These are phyloP conservation scores for Penicillium nucicola DNA, from an alignment of 495 filamentous ascomycete species.

Conservation along the genomic window DNA sequence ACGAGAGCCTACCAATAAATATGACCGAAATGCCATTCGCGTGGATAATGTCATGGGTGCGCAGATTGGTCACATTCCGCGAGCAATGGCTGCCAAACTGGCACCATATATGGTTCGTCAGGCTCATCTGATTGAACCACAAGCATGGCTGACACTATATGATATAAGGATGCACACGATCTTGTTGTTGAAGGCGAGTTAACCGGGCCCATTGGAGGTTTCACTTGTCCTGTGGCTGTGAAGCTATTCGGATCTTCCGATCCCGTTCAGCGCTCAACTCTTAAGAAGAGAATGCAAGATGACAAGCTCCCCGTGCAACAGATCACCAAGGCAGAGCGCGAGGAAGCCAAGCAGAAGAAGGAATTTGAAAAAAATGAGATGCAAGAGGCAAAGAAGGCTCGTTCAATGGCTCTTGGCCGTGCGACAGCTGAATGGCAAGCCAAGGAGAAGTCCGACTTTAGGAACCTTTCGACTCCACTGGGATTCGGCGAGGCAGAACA, in stretches of 20 bases:
- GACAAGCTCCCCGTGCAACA: slow-evolving; percentile 55
- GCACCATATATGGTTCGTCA: slow-evolving; percentile 63
- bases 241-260: slow-evolving; percentile 65
- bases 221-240: slow-evolving; percentile 68
- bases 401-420: slow-evolving; percentile 39
- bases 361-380: slow-evolving; percentile 42
- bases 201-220: slow-evolving; percentile 58
- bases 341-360: slow-evolving; percentile 27
- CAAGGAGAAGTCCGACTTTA: slow-evolving; percentile 23
- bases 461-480: slow-evolving; percentile 30
- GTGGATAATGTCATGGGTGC: slow-evolving; percentile 73
- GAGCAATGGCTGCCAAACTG: slow-evolving; percentile 61
- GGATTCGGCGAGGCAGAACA: slow-evolving; percentile 12
- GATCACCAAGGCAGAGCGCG: slow-evolving; percentile 33
- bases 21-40: slow-evolving; percentile 76
- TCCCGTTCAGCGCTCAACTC: slow-evolving; percentile 37
- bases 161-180: slow-evolving; percentile 41
- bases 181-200: slow-evolving; percentile 65
- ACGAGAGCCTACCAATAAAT: slow-evolving; percentile 70
- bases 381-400: slow-evolving; percentile 47
- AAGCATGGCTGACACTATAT: slow-evolving; percentile 18
- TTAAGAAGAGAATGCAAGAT: slow-evolving; percentile 59
- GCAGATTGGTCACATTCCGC: slow-evolving; percentile 81
- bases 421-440: slow-evolving; percentile 29
- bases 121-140: not conserved